Evolutionary conservation across 2,329 filamentous ascomycete genomes (phyloP).

Genomic region (Davidsoniella virescens): DNA sequence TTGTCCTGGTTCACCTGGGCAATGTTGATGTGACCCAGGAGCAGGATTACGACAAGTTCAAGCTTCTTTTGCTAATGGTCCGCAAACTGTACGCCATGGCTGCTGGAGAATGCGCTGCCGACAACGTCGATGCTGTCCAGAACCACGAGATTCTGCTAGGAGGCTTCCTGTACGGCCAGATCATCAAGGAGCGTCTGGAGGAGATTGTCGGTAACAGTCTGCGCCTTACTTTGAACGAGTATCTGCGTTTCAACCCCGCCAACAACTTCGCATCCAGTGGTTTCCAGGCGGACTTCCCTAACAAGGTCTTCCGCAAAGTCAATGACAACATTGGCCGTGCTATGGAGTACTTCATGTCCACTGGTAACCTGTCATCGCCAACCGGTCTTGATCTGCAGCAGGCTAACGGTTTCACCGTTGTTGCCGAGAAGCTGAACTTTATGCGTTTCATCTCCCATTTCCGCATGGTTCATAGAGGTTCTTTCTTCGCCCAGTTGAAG

Average conservation of each 20-base stretch:
- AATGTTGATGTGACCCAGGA: conserved; percentile 68
- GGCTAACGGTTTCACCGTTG: conserved; percentile 84
- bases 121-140: conserved; percentile 92
- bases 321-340: conserved; percentile 80
- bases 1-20: conserved; percentile 84
- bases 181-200: conserved; percentile 85
- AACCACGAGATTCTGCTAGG: conserved; percentile 91
- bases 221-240: conserved; percentile 38
- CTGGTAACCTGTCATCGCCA: conserved; percentile 79
- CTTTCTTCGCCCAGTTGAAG: conserved; percentile 95
- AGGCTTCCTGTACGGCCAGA: conserved; percentile 86
- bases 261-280: conserved; percentile 60
- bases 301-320: conserved; percentile 60
- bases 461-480: conserved; percentile 96
- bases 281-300: conserved; percentile 65
- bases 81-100: conserved; percentile 88
- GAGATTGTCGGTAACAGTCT: conserved; percentile 55
- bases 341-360: conserved; percentile 90
- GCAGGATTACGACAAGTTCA: conserved; percentile 85
- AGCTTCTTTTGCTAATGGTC: conserved; percentile 87
- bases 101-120: conserved; percentile 78
- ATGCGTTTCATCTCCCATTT: conserved; percentile 97
- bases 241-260: conserved; percentile 37
- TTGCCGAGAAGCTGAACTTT: conserved; percentile 98
- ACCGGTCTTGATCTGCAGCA: conserved; percentile 91